A percentile compares a stretch with the other conserved stretches of the same genome.
Evolutionary conservation across 441 rosid species (phyloP).

Genomic region (Gossypium davidsonii): DNA sequence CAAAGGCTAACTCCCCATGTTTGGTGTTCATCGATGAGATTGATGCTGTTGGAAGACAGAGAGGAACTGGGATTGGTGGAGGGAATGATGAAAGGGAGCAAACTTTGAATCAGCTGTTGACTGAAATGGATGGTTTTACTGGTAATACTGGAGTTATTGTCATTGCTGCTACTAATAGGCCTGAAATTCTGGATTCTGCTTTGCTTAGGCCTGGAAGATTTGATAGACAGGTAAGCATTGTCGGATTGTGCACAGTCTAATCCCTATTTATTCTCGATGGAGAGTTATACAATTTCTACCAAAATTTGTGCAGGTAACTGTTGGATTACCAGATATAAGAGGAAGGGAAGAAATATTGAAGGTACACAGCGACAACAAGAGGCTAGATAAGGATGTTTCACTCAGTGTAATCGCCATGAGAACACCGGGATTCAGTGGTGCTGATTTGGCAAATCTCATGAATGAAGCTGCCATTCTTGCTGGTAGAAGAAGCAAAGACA

Average conservation of each 20-base stretch:
- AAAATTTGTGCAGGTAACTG: constrained; percentile 39
- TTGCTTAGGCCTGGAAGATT: constrained; percentile 74
- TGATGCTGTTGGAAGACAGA: constrained; percentile 73
- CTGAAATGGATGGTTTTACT: constrained; percentile 72
- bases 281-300: not conserved
- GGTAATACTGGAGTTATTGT: constrained; percentile 67
- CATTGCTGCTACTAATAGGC: constrained; percentile 67
- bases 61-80: constrained; percentile 82
- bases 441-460: constrained; percentile 74
- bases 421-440: constrained; percentile 79
- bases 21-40: constrained; percentile 75
- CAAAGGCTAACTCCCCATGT: constrained; percentile 63
- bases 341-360: constrained; percentile 73
- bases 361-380: constrained; percentile 64
- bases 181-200: constrained; percentile 71
- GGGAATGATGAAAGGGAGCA: constrained; percentile 86
- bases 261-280: too few relatives aligned
- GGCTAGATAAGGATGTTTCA: constrained; percentile 49
- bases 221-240: constrained; percentile 48
- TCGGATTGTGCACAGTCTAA: not conserved
- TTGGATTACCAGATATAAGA: constrained; percentile 63
- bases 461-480: constrained; percentile 78
- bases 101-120: constrained; percentile 66
- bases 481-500: constrained; percentile 59
- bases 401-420: constrained; percentile 55